Conservation (phyloP, 2,329 filamentous ascomycete genomes). For the Trichophyton rubrum region DNA sequence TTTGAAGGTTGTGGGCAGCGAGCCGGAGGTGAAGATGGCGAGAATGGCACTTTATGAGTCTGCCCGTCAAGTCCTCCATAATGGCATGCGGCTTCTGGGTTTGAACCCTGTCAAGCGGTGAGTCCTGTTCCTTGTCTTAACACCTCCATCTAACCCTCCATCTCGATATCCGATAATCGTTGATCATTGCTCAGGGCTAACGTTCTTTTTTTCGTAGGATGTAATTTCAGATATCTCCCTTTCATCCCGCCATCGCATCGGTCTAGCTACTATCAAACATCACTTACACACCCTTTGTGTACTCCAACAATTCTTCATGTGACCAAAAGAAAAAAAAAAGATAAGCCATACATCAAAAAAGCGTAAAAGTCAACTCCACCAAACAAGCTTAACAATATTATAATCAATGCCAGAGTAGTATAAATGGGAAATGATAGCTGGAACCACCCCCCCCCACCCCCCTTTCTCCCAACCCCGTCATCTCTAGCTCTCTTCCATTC, state of each 20-base stretch:
- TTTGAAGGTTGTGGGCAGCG: conserved; percentile 49
- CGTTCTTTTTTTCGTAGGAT: not conserved
- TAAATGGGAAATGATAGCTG: too few species aligned
- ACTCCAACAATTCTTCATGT: not conserved
- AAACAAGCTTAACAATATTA: not conserved
- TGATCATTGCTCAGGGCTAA: not conserved
- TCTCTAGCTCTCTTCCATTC: not conserved
- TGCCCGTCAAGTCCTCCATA: conserved; percentile 51
- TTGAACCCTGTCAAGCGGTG: conserved; percentile 51
- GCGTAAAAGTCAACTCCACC: not conserved
- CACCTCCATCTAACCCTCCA: not conserved
- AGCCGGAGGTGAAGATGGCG: conserved; percentile 45
- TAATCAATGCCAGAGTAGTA: too few species aligned
- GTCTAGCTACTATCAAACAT: not conserved
- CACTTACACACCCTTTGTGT: not conserved
- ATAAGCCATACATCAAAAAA: not conserved
- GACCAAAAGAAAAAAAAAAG: not conserved
- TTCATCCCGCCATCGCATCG: not conserved
- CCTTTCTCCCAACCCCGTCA: too few species aligned
- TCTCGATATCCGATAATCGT: not conserved
- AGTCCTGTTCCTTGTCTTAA: not conserved
- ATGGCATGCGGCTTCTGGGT: conserved; percentile 54
- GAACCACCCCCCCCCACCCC: too few species aligned
- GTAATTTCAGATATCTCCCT: not conserved
- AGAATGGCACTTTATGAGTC: conserved; percentile 50